Evolutionary conservation across 306 rosid genomes (phyloP).

Genomic region (Vicia faba): DNA sequence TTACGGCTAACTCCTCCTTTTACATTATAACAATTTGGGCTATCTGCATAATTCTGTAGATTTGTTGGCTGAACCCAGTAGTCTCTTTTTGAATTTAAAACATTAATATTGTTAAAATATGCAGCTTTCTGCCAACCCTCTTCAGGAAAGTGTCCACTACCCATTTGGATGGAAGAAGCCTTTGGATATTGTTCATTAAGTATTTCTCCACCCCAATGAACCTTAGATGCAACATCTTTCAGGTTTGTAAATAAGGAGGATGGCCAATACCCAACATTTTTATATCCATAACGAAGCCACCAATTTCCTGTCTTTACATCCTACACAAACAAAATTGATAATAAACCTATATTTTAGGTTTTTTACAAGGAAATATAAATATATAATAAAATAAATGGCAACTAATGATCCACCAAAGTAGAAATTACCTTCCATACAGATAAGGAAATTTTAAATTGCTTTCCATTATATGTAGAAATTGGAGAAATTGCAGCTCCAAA

Average conservation of each 20-base stretch:
- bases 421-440: slow-evolving; percentile 82
- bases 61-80: slow-evolving; percentile 15
- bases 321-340: slow-evolving; percentile 35
- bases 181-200: no score
- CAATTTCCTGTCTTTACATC: slow-evolving; percentile 90
- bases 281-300: slow-evolving; percentile 87
- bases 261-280: slow-evolving; percentile 84
- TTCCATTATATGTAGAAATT: slow-evolving; percentile 69
- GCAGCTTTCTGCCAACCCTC: slow-evolving; percentile 84
- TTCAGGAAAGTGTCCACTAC: slow-evolving; percentile 81
- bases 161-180: slow-evolving; percentile 74
- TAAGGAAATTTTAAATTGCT: slow-evolving; percentile 79
- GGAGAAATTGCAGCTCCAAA: slow-evolving; percentile 91
- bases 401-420: not conserved
- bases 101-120: slow-evolving; percentile 66
- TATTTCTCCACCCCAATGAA: slow-evolving; percentile 76
- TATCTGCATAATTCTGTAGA: slow-evolving; percentile 64
- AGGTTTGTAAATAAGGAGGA: slow-evolving; percentile 74
- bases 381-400: slow-evolving; percentile 15
- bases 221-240: slow-evolving; percentile 67
- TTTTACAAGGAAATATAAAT: no score
- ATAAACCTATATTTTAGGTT: no score
- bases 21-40: slow-evolving; percentile 81
- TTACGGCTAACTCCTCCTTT: slow-evolving; percentile 68
- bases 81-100: slow-evolving; percentile 52